phyloP scores from a whole-genome alignment of 2,329 filamentous ascomycete genomes.

The Delphinella strobiligena region DNA sequence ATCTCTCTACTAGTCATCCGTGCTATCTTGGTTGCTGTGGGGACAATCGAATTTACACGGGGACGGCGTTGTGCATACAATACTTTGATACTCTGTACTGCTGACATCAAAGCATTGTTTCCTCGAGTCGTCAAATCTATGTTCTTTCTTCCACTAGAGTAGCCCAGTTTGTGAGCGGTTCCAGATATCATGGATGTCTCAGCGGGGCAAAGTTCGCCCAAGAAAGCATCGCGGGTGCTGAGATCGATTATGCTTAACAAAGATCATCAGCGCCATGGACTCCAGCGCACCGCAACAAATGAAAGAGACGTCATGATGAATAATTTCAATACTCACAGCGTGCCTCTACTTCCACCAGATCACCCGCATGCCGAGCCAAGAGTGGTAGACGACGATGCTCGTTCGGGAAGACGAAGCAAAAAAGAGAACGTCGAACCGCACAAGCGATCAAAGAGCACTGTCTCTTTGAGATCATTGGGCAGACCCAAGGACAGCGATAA shows the following conservation, averaged over 20 bases:
- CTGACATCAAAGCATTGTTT: no score
- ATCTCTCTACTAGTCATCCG: no score
- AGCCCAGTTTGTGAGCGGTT: no score
- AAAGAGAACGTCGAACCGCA: slow-evolving; percentile 6
- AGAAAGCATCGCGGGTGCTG: slow-evolving; percentile 34
- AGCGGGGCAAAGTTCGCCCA: slow-evolving; percentile 6
- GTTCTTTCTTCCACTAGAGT: no score
- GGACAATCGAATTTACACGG: no score
- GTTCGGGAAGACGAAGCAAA: not conserved
- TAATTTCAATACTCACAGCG: slow-evolving; percentile 15
- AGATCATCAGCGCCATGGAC: slow-evolving; percentile 24
- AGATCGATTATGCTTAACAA: slow-evolving; percentile 40
- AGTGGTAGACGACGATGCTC: slow-evolving; percentile 17
- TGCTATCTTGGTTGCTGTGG: no score
- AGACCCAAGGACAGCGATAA: slow-evolving; percentile 29
- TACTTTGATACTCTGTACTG: no score
- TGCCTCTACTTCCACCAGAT: slow-evolving; percentile 37
- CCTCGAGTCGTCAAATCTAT: no score
- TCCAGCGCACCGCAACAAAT: slow-evolving; percentile 19
- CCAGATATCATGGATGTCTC: not conserved
- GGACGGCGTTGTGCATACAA: no score
- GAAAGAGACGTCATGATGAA: no score
- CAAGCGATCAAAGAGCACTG: slow-evolving; percentile 38
- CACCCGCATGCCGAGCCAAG: slow-evolving; percentile 30
- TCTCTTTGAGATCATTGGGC: slow-evolving; percentile 40